Evolutionary conservation across 108 stramenopile genomes (phyloP), one percentile per base, ranked within the genome.

Genomic region (Nitzschia putrida): DNA sequence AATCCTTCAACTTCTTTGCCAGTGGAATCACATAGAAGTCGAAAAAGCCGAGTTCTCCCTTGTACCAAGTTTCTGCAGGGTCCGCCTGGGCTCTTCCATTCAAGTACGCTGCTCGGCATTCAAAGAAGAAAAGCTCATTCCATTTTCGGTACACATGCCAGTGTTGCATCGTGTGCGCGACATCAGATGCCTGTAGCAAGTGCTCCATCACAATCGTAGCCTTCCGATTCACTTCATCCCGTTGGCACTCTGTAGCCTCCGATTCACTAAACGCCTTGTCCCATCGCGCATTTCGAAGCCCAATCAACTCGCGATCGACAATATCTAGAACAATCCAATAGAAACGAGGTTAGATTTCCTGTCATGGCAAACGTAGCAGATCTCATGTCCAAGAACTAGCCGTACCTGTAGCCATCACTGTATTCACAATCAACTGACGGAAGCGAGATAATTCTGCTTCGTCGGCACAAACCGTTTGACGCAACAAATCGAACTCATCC

Each of bases 341-440:
- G 4, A 34, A 34, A 4, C 4, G 29, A 34, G 29, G 4, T 4
- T 34, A 34, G 29, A 4, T 3, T 34, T 3, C 4, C 4, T 34
- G 1, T 1, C 29, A 34, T 34, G 29, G 29, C 1, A 34, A 1
- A 34, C 29, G 29, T 4, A 34, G 3, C 1, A 34, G 29, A 34
- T 1, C 29, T 4, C 29, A 34, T 4, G 4, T 34, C 29, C 29
- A 34, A 34, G 29, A 34, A 34, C 4, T 4, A 4, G 29, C 4
- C 29, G 29, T 34, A 34, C 29, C 29, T 34, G 83, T 84, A 11
- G 83, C 80, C 26, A 81, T 61, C 0, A 81, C 71, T 13, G 67
- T 57, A 55, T 78, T 78, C 37, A 81, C 68, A 6, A 81, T 55
- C n/a, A 81, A 42, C 41, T 81, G 72, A 20, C 69, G 72, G 43